phyloP scores from a whole-genome alignment of 2,329 filamentous ascomycete species.

The Penicillium janthinellum region DNA sequence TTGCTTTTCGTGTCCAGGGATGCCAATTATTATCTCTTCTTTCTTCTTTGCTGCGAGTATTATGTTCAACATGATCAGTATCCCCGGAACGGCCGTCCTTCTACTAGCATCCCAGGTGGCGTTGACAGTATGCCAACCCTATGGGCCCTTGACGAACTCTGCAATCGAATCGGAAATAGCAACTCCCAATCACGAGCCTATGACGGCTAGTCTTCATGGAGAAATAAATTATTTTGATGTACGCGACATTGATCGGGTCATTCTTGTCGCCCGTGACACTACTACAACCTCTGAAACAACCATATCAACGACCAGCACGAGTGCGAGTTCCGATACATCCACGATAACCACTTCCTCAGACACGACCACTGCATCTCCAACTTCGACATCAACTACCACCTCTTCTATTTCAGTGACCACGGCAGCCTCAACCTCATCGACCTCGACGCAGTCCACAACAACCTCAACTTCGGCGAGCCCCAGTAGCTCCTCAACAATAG shows the following conservation, averaged over 20 bases:
- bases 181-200: neutral
- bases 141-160: neutral
- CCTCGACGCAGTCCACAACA: conserved; percentile 1
- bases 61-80: neutral
- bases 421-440: neutral
- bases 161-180: neutral
- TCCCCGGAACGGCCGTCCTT: neutral
- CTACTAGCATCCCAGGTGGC: neutral
- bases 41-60: neutral
- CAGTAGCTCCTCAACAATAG: conserved; percentile 1
- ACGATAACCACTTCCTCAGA: conserved; percentile 1
- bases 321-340: conserved; percentile 1
- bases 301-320: conserved; percentile 1
- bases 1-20: neutral
- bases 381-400: neutral
- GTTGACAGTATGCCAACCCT: neutral
- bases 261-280: conserved; percentile 6
- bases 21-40: neutral
- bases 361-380: conserved; percentile 4
- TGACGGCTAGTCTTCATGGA: neutral
- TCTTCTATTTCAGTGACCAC: neutral
- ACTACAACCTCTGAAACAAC: conserved; percentile 5
- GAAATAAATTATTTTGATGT: neutral
- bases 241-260: neutral
- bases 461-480: conserved; percentile 5